Percentiles rank a stretch among this genome's conserved stretches.
These are phyloP conservation scores for Gentiana dahurica DNA, from an alignment of 257 asterid species.

Conservation along the genomic window DNA sequence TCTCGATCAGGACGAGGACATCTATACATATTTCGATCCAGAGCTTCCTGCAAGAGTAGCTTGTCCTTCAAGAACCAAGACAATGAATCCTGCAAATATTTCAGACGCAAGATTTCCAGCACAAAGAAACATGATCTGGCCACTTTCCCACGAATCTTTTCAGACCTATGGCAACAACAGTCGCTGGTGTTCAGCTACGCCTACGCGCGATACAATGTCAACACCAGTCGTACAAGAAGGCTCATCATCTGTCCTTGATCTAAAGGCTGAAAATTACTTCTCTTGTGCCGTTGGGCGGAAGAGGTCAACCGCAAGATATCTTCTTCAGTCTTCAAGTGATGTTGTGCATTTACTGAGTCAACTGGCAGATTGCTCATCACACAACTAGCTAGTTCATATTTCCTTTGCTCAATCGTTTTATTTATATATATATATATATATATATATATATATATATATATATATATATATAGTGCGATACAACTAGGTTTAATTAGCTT, in stretches of 20 bases:
- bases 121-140: conserved; percentile 21
- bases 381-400: neutral
- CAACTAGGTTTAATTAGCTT: neutral
- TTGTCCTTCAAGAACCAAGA: conserved; percentile 40
- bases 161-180: conserved; percentile 28
- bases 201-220: conserved; percentile 29
- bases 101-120: conserved; percentile 24
- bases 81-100: conserved; percentile 30
- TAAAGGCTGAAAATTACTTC: conserved; percentile 73
- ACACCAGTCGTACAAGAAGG: conserved; percentile 43
- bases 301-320: conserved; percentile 67
- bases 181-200: conserved; percentile 51
- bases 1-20: conserved; percentile 65
- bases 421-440: no score
- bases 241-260: conserved; percentile 72
- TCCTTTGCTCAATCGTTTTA: no score
- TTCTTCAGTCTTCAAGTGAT: conserved; percentile 63
- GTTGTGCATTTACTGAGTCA: conserved; percentile 61
- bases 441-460: neutral
- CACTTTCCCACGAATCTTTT: conserved; percentile 28
- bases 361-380: conserved; percentile 19
- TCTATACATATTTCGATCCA: conserved; percentile 80
- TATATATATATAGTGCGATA: no score
- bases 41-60: conserved; percentile 53
- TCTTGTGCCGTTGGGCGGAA: conserved; percentile 84